phyloP scores from a whole-genome alignment of 2,329 filamentous ascomycete species.

The Xylaria sp. region DNA sequence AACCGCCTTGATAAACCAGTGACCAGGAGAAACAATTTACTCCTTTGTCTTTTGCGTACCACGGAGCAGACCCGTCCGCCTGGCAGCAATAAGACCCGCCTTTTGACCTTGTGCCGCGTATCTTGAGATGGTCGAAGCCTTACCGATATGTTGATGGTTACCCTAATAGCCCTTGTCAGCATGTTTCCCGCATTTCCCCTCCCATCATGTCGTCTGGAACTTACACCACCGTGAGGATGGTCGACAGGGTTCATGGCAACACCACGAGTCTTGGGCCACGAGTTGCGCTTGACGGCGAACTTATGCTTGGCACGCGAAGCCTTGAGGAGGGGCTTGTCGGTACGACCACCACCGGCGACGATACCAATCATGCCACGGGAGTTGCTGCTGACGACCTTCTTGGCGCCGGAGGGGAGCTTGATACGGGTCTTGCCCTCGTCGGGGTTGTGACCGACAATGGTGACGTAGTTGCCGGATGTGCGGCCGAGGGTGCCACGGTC shows the following conservation, averaged over 20 bases:
- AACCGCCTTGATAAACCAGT: conserved; percentile 65
- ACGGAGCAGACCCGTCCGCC: conserved; percentile 99
- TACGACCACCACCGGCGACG: conserved; percentile 98
- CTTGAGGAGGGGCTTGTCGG: conserved; percentile 99
- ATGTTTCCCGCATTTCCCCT: conserved; percentile 25
- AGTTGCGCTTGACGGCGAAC: conserved; percentile 99
- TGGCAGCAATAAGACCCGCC: conserved; percentile 99
- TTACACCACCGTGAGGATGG: conserved; percentile 93
- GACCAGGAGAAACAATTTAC: conserved; percentile 61
- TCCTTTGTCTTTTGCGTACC: conserved; percentile 99
- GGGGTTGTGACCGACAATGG: conserved; percentile 96
- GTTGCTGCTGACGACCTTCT: conserved; percentile 96
- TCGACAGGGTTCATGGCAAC: conserved; percentile 99
- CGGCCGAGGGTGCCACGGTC: conserved; percentile 96
- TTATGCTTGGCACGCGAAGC: conserved; percentile 99
- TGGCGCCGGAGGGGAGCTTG: conserved; percentile 98
- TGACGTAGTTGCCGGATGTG: conserved; percentile 99
- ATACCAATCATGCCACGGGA: conserved; percentile 99
- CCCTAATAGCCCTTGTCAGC: conserved; percentile 67
- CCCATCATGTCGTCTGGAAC: conserved; percentile 48
- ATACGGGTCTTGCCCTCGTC: conserved; percentile 99
- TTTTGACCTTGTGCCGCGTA: conserved; percentile 99
- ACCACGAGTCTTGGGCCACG: conserved; percentile 99
- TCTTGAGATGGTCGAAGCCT: conserved; percentile 98
- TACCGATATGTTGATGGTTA: conserved; percentile 99